A percentile compares a stretch with the other conserved stretches of the same genome.
phyloP scores from a whole-genome alignment of 176 grass and related monocot species.

The Chrysopogon serrulatus region DNA sequence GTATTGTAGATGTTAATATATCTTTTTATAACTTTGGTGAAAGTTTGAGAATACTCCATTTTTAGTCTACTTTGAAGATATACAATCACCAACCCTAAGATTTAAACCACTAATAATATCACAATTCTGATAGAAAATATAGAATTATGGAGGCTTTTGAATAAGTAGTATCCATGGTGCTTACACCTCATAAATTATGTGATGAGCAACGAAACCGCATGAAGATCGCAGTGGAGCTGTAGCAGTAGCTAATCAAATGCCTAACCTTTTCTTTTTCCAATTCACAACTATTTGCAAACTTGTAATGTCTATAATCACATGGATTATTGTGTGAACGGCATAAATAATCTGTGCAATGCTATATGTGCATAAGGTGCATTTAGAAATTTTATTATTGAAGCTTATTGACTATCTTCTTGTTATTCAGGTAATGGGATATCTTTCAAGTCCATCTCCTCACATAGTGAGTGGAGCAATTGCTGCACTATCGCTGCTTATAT shows the following conservation, averaged over 20 bases:
- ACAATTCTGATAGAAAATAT: not conserved
- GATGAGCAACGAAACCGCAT: not conserved
- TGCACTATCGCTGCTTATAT: constrained; percentile 96
- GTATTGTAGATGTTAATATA: too few relatives aligned
- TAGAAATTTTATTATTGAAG: constrained; percentile 3
- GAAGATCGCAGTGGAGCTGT: constrained; percentile 2
- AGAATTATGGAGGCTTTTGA: not conserved
- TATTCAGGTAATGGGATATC: constrained; percentile 96
- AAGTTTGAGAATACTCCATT: not conserved
- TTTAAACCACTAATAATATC: not conserved
- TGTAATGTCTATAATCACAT: not conserved
- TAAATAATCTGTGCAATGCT: constrained; percentile 8
- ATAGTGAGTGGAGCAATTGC: constrained; percentile 90
- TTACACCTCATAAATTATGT: not conserved
- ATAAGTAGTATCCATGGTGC: not conserved
- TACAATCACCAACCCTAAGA: not conserved
- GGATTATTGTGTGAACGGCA: not conserved
- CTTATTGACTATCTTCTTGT: constrained; percentile 24
- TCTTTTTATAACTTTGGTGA: too few relatives aligned
- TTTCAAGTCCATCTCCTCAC: constrained; percentile 81
- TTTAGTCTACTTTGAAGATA: not conserved
- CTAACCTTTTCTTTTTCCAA: not conserved
- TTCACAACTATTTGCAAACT: not conserved
- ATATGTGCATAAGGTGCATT: not conserved
- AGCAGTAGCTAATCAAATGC: not conserved